Percentiles rank a stretch among this genome's conserved stretches.
phyloP scores from a whole-genome alignment of 225 moss, liverwort and hornwort species.

The Physcomitrellopsis africana region DNA sequence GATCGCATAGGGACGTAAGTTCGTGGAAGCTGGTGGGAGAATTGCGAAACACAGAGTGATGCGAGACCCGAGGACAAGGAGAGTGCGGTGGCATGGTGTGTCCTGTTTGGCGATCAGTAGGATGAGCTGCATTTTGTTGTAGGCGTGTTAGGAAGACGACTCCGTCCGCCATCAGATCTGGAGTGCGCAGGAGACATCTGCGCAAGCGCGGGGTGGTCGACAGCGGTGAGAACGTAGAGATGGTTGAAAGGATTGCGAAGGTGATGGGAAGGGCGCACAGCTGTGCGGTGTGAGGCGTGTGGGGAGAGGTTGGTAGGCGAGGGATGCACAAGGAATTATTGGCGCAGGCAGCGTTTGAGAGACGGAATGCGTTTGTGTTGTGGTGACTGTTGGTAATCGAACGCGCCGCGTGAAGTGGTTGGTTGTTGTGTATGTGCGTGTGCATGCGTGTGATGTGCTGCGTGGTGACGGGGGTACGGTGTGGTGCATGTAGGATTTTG shows the following conservation, averaged over 20 bases:
- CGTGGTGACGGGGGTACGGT: neutral
- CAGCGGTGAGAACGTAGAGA: neutral
- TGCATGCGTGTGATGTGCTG: neutral
- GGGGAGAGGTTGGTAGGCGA: too few relatives aligned
- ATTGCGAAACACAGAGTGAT: too few relatives aligned
- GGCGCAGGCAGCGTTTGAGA: too few relatives aligned
- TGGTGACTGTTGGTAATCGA: neutral
- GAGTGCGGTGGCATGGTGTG: neutral
- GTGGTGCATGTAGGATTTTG: slow-evolving; percentile 25
- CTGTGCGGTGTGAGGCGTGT: neutral
- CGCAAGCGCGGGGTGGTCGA: neutral
- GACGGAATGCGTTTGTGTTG: too few relatives aligned
- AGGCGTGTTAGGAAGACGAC: neutral
- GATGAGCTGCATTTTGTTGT: neutral
- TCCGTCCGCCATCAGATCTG: slow-evolving; percentile 15
- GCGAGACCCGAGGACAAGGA: neutral
- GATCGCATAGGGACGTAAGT: too few relatives aligned
- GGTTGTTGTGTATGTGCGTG: slow-evolving; percentile 1
- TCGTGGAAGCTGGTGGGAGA: too few relatives aligned
- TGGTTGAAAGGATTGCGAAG: neutral
- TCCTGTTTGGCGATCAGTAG: too few relatives aligned
- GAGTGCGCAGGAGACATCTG: neutral
- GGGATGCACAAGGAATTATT: too few relatives aligned
- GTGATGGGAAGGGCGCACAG: neutral
- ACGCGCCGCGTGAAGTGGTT: neutral